phyloP scores from a whole-genome alignment of 2,329 filamentous ascomycete species.

The Venturia aucupariae region DNA sequence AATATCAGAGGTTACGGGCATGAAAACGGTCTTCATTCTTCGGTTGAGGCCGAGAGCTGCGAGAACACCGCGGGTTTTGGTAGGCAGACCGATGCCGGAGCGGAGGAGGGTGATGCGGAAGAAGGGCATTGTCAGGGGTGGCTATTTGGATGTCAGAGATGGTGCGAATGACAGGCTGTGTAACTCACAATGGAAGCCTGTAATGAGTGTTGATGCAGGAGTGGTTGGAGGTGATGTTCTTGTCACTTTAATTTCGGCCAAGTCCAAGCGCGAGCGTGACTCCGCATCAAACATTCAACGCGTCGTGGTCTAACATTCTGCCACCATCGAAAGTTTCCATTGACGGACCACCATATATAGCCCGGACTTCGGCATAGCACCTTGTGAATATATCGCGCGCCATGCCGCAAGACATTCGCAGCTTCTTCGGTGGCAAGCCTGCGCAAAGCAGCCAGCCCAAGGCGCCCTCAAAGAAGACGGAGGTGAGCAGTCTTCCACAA shows the following conservation, averaged over 20 bases:
- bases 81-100: slow-evolving; percentile 75
- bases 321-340: background rate
- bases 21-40: slow-evolving; percentile 80
- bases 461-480: slow-evolving; percentile 35
- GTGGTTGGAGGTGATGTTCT: background rate
- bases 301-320: background rate
- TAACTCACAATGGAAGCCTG: background rate
- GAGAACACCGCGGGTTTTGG: slow-evolving; percentile 70
- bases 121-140: slow-evolving; percentile 51
- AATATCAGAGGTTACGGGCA: slow-evolving; percentile 69
- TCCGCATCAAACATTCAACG: background rate
- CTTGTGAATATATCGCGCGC: background rate
- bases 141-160: background rate
- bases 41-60: slow-evolving; percentile 76
- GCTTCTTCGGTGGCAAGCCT: slow-evolving; percentile 77
- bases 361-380: background rate
- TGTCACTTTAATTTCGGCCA: background rate
- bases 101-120: slow-evolving; percentile 89
- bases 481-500: slow-evolving; percentile 8
- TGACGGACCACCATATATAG: background rate
- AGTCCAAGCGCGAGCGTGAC: background rate
- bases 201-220: background rate
- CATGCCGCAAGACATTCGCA: slow-evolving; percentile 82
- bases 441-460: slow-evolving; percentile 41
- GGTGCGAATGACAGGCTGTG: background rate